Base-by-base conservation (phyloP, 148 eudicot species). In the Rhododendron griersonianum region DNA sequence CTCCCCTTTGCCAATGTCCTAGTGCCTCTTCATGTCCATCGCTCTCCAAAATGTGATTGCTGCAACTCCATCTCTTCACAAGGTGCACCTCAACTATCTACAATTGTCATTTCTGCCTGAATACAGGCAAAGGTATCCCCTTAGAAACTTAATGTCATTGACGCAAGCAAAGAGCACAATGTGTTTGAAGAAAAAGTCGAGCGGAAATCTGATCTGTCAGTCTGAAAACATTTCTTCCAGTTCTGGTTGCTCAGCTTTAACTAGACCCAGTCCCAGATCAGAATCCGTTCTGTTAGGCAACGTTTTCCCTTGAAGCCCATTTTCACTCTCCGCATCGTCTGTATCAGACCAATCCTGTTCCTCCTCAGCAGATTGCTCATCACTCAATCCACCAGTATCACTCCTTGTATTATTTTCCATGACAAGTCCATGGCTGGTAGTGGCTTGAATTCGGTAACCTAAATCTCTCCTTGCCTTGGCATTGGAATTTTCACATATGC, bases 401-500 rank as follows among this genome's bases (percentile, higher is more conserved):
- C 83, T 78, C 76, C 33, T 48, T 28, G 82, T 81, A 44, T 10
- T 44, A 76, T 83, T 88, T 87, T 89, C 85, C 67, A 30, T 18
- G 50, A 55, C 85, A 11, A 47, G 84, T 44, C 75, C 83, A 33
- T 75, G 41, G 82, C 71, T 53, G 76, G 16, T 61, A 25, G 45
- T 33, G 4, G 80, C 84, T 25, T 87, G 71, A 37, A 8, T 59
- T 39, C 30, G 76, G 57, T 82, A 65, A 51, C 11, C 50, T 80
- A 79, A 83, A 69, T 87, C 82, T 41, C 50, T n/a, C 30, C 35
- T 81, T 74, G 82, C 53, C 39, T 76, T 89, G 80, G 83, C 88
- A 35, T 35, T 78, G 11, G 86, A 80, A 9, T 82, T 85, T 88
- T 89, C 81, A 87, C 98, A 95, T 63, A 95, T 95, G 89, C 98